phyloP scores from a whole-genome alignment of 2,329 filamentous ascomycete species.

The Eutypella sp. region DNA sequence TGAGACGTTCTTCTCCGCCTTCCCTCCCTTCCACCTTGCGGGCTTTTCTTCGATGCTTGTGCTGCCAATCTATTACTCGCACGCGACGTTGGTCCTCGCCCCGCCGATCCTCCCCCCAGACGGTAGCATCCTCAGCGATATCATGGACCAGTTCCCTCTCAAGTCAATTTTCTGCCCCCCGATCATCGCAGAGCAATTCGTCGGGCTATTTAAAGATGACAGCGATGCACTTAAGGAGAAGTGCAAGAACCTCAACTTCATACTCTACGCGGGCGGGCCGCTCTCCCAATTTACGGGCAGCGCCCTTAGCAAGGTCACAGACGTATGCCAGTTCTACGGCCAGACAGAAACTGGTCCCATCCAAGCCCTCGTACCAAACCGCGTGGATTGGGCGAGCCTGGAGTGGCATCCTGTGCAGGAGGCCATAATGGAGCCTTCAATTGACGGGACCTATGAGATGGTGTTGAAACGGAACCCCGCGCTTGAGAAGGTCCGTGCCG shows the following conservation, averaged over 20 bases:
- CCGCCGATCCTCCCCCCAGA: slow-evolving; percentile 9
- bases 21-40: slow-evolving; percentile 13
- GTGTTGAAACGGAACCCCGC: slow-evolving; percentile 9
- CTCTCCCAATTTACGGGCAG: slow-evolving; percentile 13
- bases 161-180: slow-evolving; percentile 13
- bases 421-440: slow-evolving; percentile 11
- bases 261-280: slow-evolving; percentile 16
- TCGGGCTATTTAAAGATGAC: slow-evolving; percentile 7
- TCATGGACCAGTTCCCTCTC: slow-evolving; percentile 12
- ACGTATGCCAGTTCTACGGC: slow-evolving; percentile 18
- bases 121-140: slow-evolving; percentile 7
- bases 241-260: slow-evolving; percentile 12
- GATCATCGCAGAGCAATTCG: slow-evolving; percentile 12
- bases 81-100: slow-evolving; percentile 5
- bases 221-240: too few species aligned
- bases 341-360: slow-evolving; percentile 14
- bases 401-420: slow-evolving; percentile 17
- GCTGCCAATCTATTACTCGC: slow-evolving; percentile 13
- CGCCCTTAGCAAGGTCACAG: slow-evolving; percentile 13
- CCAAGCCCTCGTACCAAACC: slow-evolving; percentile 12
- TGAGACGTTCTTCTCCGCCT: slow-evolving; percentile 11
- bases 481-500: slow-evolving; percentile 7
- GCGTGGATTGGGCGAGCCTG: slow-evolving; percentile 14
- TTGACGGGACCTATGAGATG: slow-evolving; percentile 14
- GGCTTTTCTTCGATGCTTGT: slow-evolving; percentile 12